Conservation (phyloP, 2,329 filamentous ascomycete species). For the Waltergamsia citrina region DNA sequence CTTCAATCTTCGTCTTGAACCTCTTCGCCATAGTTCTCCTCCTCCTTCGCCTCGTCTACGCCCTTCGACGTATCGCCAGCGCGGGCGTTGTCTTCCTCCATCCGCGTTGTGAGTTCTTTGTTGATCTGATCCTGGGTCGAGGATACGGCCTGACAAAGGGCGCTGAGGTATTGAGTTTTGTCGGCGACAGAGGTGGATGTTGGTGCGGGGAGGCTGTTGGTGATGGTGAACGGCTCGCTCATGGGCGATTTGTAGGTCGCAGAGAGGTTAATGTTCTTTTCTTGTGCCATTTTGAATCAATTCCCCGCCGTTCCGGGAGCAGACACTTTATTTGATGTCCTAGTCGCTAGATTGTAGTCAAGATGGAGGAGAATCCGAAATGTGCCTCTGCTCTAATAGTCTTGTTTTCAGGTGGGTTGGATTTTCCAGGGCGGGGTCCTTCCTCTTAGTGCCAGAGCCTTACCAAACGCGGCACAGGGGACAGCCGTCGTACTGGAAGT, state of each 20-base stretch:
- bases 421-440: no score
- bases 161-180: conserved; percentile 49
- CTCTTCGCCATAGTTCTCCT: conserved; percentile 82
- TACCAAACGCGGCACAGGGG: no score
- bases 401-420: no score
- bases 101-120: conserved; percentile 58
- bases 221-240: conserved; percentile 35
- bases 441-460: no score
- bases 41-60: conserved; percentile 49
- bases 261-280: conserved; percentile 19
- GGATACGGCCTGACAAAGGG: conserved; percentile 46
- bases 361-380: no score
- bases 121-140: conserved; percentile 60
- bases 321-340: no score
- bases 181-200: conserved; percentile 26
- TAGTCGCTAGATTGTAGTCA: no score
- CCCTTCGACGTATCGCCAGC: conserved; percentile 14
- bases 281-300: conserved; percentile 8
- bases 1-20: conserved; percentile 62
- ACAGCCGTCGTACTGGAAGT: no score
- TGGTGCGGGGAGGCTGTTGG: conserved; percentile 24
- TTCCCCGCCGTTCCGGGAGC: background rate
- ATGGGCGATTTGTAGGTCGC: conserved; percentile 45
- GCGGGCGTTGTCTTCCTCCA: conserved; percentile 60
- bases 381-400: no score